Base-by-base conservation (phyloP, 306 rosid genomes). In the Sindora glabra region DNA sequence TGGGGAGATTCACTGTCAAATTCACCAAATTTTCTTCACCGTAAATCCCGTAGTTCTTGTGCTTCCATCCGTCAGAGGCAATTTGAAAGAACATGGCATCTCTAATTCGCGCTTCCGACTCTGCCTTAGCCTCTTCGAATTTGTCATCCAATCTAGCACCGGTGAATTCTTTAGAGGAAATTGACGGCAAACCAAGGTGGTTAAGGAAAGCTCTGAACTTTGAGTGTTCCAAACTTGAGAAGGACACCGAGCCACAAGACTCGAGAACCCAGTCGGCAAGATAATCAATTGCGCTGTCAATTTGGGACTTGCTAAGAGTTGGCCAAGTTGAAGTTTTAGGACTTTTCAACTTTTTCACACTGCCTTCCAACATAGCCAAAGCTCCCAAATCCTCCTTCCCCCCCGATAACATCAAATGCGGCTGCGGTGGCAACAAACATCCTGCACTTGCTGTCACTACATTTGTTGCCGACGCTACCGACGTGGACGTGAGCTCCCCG, bases 71-170 rank as follows among this genome's bases (percentile, higher is more conserved):
- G 27, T 85, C 87, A 0, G 92, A 75, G 3, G 85, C 85, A 33
- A 91, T 71, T 62, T 91, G 98, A 68, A 85, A 91, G 71, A 91
- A 91, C 95, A 91, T 79, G 4, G 96, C 98, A 30, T 91, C 98
- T 26, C 92, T 49, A 34, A 91, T 85, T 64, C 89, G 63, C 17
- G 73, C 92, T 38, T 91, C 98, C 0, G 96, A 83, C 64, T 88
- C 98, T 3, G 73, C 78, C 64, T 78, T 87, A 0, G 76, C 92
- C 41, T 87, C 98, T 74, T 83, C 88, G 40, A 77, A 91, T 59
- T 69, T 83, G 0, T 69, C 44, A 42, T 87, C 86, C 69, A 91
- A 67, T 25, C 96, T 80, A 0, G 68, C 36, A 0, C 81, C 83
- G 0, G 75, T 72, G 33, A 91, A 68, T 18, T 87, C 98, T 34